phyloP scores from a whole-genome alignment of 2,329 filamentous ascomycete genomes.

The Phialocephala subalpina region DNA sequence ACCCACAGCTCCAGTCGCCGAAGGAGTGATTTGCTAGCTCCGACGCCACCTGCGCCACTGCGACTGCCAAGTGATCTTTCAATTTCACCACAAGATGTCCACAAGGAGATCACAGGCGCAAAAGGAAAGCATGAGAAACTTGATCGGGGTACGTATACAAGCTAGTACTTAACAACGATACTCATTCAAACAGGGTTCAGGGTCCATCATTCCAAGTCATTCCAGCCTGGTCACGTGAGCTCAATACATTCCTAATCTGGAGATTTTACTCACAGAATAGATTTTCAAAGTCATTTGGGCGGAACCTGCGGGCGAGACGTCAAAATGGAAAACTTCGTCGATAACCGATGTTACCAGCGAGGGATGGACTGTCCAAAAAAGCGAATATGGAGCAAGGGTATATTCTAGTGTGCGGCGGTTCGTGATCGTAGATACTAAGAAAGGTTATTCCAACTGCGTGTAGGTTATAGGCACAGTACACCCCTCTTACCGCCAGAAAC shows the following conservation, averaged over 20 bases:
- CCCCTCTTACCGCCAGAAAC: neutral
- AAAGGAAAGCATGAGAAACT: neutral
- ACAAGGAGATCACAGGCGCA: neutral
- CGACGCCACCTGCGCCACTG: neutral
- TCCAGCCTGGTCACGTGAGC: neutral
- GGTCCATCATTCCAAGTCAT: neutral
- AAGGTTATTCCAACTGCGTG: neutral
- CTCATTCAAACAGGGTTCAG: neutral
- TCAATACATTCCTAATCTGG: neutral
- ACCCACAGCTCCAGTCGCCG: neutral
- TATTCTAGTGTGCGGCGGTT: neutral
- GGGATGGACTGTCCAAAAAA: neutral
- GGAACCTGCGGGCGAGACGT: neutral
- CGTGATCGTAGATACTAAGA: neutral
- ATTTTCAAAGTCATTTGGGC: conserved; percentile 3
- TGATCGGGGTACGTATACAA: neutral
- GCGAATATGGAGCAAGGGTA: neutral
- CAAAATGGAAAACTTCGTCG: neutral
- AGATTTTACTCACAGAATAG: neutral
- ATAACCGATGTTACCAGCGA: neutral
- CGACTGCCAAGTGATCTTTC: neutral
- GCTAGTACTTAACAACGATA: no score
- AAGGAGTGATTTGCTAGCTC: neutral
- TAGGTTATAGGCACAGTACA: neutral
- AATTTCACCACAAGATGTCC: neutral